Evolutionary conservation across 2,329 filamentous ascomycete species (phyloP).

Genomic region (Lachnellula hyalina): DNA sequence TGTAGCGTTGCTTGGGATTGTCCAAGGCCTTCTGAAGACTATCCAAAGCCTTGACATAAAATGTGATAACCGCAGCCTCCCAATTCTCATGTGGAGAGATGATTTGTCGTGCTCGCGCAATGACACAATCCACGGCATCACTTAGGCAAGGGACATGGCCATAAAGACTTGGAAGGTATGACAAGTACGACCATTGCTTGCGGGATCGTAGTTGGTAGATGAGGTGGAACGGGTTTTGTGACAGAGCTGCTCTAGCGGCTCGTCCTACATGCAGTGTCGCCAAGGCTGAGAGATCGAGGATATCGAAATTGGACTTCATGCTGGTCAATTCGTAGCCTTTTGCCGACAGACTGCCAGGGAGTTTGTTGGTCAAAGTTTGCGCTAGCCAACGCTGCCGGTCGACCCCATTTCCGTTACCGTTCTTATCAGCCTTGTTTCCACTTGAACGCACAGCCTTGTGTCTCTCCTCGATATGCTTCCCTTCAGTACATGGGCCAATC

Average conservation of each 20-base stretch:
- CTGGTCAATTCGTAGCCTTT: conserved; percentile 26
- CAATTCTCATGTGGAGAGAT: conserved; percentile 14
- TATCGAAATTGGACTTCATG: conserved; percentile 22
- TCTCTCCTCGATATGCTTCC: background rate
- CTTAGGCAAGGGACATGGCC: conserved; percentile 23
- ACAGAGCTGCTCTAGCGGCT: conserved; percentile 19
- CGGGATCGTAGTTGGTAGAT: conserved; percentile 20
- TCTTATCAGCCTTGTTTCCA: conserved; percentile 1
- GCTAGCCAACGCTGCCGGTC: conserved; percentile 3
- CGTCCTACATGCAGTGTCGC: conserved; percentile 26
- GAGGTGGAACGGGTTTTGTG: conserved; percentile 20
- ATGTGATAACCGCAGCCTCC: conserved; percentile 15
- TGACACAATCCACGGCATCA: conserved; percentile 26
- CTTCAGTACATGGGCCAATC: background rate
- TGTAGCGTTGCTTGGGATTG: conserved; percentile 15
- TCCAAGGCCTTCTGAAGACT: conserved; percentile 24
- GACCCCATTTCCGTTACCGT: too few relatives aligned
- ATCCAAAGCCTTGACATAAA: conserved; percentile 22
- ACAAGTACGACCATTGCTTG: conserved; percentile 26
- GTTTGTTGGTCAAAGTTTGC: background rate
- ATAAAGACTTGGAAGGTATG: conserved; percentile 25
- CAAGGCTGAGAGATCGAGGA: conserved; percentile 26
- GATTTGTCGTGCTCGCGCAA: conserved; percentile 24
- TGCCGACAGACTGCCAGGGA: conserved; percentile 12
- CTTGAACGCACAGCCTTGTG: background rate